Base-by-base conservation (phyloP, 257 asterid species). In the Plantago major region DNA sequence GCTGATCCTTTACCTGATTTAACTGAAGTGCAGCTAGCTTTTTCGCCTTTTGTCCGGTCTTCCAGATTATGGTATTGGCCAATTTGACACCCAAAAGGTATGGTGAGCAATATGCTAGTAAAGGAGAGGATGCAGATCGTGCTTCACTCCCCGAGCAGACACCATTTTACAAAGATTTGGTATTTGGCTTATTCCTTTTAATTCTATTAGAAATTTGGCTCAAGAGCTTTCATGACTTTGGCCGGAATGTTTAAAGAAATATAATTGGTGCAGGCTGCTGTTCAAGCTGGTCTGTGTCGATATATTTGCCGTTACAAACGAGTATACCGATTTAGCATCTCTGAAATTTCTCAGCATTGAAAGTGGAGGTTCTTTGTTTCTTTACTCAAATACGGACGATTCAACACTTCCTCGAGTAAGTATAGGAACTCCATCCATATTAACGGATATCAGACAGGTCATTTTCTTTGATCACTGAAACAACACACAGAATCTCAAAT, bases 321-420 rank as follows among this genome's bases (percentile, higher is more conserved):
- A 89, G 81, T 93, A 93, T 78, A 93, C 99, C 9, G 99, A 93
- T 82, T 82, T 93, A 67, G 99, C 99, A 66, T 93, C 99, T 44
- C 70, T 93, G 79, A 93, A 93, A 78, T 93, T 89, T 83, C 83
- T 93, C 65, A 93, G 99, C 77, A 93, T 89, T 63, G 99, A 89
- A 72, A 93, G 99, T 71, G 99, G 99, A 58, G 99, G 99, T 70
- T 93, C 99, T 37, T 76, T 93, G 79, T 87, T 89, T 87, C 77
- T 93, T 55, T 93, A 93, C 78, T 71, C 99, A 64, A 93, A 60
- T 70, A 87, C 97, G 4, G 99, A 93, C 64, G 95, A 93, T 78
- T 93, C 99, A 56, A 93, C 99, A 46, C 99, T 93, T 70, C 99
- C 99, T 68, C 99, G n/a, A n/a, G n/a, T n/a, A n/a, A n/a, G n/a